phyloP scores from a whole-genome alignment of 2,329 filamentous ascomycete species.

The Penicillium italicum region DNA sequence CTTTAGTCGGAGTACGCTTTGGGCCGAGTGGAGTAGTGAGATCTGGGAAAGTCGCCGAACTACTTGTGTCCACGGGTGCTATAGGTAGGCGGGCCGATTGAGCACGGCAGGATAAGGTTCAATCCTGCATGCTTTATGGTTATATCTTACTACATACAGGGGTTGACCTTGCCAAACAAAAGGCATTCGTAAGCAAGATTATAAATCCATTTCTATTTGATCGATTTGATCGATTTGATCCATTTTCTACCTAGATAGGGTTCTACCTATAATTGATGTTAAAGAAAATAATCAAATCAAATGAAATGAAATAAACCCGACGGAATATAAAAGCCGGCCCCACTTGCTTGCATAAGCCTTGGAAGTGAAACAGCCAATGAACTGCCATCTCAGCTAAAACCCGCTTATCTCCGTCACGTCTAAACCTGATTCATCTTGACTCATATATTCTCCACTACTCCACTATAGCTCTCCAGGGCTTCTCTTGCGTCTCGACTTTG shows the following conservation, averaged over 20 bases:
- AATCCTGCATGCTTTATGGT: too few relatives aligned
- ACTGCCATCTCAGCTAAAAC: not conserved
- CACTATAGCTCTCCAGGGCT: conserved; percentile 22
- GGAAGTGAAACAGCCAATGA: not conserved
- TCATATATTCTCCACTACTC: conserved; percentile 13
- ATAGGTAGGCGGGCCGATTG: not conserved
- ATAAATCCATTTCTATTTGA: not conserved
- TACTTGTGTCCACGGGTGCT: too few relatives aligned
- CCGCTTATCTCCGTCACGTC: conserved; percentile 15
- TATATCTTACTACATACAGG: not conserved
- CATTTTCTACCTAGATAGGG: too few relatives aligned
- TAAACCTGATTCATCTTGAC: conserved; percentile 17
- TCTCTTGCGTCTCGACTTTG: not conserved
- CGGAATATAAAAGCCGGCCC: conserved; percentile 4
- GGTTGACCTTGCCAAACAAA: not conserved
- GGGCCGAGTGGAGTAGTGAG: not conserved
- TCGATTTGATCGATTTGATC: not conserved
- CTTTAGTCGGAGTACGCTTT: not conserved
- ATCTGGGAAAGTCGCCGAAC: not conserved
- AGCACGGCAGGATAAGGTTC: too few relatives aligned
- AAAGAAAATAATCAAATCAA: too few relatives aligned
- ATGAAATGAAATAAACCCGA: not conserved
- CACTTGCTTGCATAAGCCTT: not conserved
- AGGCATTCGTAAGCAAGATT: not conserved
- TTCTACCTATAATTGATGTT: too few relatives aligned